Percentiles rank a stretch among this genome's conserved stretches.
Conservation (phyloP, 805 yeast genomes). For the Wickerhamomyces silvicola region DNA sequence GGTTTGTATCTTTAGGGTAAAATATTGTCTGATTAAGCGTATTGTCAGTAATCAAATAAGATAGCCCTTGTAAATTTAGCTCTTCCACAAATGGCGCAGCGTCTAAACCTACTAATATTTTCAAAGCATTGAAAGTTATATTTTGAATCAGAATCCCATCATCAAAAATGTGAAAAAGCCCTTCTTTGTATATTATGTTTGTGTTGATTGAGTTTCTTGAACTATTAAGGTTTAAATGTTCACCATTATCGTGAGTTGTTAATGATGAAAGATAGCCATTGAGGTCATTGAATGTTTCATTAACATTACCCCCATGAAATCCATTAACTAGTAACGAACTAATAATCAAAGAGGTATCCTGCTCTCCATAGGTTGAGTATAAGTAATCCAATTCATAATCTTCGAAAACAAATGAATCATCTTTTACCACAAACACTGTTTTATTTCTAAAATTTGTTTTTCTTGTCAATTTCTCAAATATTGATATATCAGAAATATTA, state of each 20-base stretch:
- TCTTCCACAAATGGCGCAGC: slow-evolving; percentile 66
- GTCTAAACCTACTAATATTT: slow-evolving; percentile 51
- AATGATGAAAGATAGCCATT: slow-evolving; percentile 21
- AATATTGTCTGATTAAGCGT: slow-evolving; percentile 54
- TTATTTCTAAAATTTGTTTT: slow-evolving; percentile 21
- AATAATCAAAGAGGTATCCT: slow-evolving; percentile 23
- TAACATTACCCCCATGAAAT: slow-evolving; percentile 36
- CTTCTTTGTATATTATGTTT: slow-evolving; percentile 40
- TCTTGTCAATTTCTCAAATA: slow-evolving; percentile 2
- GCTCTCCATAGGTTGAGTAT: slow-evolving; percentile 22
- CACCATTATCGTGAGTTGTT: slow-evolving; percentile 25
- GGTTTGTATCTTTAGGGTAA: slow-evolving; percentile 35
- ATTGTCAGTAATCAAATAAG: slow-evolving; percentile 48
- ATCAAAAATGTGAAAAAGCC: slow-evolving; percentile 44
- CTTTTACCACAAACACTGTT: slow-evolving; percentile 43
- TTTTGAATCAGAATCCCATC: slow-evolving; percentile 19
- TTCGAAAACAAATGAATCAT: slow-evolving; percentile 30
- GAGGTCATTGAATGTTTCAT: slow-evolving; percentile 16
- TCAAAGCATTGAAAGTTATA: slow-evolving; percentile 44
- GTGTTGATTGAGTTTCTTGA: slow-evolving; percentile 27
- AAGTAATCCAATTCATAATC: slow-evolving; percentile 42
- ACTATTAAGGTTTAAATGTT: slow-evolving; percentile 29
- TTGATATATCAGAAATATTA: background rate
- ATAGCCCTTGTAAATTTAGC: slow-evolving; percentile 51
- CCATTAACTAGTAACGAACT: slow-evolving; percentile 34